phyloP scores from a whole-genome alignment of 208 protist species.

The Crithidia expoeki region DNA sequence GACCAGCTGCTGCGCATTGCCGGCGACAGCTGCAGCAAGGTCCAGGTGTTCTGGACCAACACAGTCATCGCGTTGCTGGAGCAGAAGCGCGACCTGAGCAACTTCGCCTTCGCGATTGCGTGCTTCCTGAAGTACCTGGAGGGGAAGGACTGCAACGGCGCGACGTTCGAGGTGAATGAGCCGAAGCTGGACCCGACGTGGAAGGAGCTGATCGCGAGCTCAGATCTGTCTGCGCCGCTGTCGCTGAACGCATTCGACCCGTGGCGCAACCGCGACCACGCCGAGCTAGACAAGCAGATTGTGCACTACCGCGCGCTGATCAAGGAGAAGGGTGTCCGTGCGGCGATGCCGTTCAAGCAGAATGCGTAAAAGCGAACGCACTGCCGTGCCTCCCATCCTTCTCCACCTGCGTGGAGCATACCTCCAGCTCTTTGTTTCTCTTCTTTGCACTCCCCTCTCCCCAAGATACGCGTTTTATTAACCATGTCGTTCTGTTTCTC shows the following conservation, averaged over 20 bases:
- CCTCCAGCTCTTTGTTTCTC: no score
- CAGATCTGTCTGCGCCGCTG: conserved; percentile 22
- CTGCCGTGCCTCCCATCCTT: conserved; percentile 31
- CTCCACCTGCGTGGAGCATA: no score
- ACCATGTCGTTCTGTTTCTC: no score
- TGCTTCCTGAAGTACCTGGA: conserved; percentile 42
- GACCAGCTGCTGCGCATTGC: conserved; percentile 50
- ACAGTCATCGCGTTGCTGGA: conserved; percentile 29
- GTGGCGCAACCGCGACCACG: conserved; percentile 40
- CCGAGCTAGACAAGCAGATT: conserved; percentile 33
- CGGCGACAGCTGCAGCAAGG: conserved; percentile 47
- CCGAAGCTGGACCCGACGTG: conserved; percentile 32
- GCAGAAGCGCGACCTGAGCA: conserved; percentile 18
- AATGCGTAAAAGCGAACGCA: no score
- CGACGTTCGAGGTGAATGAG: conserved; percentile 33
- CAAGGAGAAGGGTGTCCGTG: conserved; percentile 33
- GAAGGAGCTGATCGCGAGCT: conserved; percentile 29
- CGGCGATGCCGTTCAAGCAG: conserved; percentile 36
- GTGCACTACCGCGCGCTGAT: conserved; percentile 42
- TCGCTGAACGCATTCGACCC: conserved; percentile 41
- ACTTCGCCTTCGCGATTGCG: conserved; percentile 41
- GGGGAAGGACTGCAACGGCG: conserved; percentile 35
- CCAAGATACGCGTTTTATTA: no score
- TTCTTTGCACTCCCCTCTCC: no score
- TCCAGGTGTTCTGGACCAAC: conserved; percentile 49